Conservation (phyloP, 148 eudicot genomes). For the Silene latifolia region DNA sequence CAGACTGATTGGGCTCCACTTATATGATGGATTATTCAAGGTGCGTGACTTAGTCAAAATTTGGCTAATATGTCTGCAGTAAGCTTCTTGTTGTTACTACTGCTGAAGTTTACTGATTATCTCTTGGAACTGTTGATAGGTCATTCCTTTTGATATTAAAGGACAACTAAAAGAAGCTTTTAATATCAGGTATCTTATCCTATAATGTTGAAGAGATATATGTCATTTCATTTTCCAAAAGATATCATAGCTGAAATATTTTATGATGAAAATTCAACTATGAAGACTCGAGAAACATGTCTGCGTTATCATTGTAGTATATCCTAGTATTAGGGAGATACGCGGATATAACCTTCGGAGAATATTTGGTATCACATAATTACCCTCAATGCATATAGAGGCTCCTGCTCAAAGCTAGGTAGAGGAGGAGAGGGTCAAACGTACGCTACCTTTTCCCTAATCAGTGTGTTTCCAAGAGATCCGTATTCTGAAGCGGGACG, state of each 20-base stretch:
- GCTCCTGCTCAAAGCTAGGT: neutral
- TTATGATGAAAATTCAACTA: neutral
- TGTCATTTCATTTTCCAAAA: neutral
- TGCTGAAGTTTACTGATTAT: slow-evolving; percentile 17
- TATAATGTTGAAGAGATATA: neutral
- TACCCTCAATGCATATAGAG: neutral
- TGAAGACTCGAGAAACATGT: neutral
- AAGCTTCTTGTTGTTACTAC: neutral
- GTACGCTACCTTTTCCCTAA: neutral
- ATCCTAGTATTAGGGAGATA: neutral
- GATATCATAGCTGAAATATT: neutral
- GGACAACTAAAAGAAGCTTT: slow-evolving; percentile 98
- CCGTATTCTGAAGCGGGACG: no score
- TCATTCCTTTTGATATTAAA: slow-evolving; percentile 90
- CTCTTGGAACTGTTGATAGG: slow-evolving; percentile 38
- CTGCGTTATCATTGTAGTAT: neutral
- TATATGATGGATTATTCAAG: slow-evolving; percentile 94
- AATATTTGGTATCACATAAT: neutral
- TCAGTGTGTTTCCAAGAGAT: neutral
- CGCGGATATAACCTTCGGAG: neutral
- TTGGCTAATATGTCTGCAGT: neutral
- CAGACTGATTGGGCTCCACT: slow-evolving; percentile 95
- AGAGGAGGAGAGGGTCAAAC: neutral
- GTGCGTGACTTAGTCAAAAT: slow-evolving; percentile 33
- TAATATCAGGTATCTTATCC: slow-evolving; percentile 70